These are phyloP conservation scores for Suhomyces prunicola DNA, from an alignment of 805 yeast species.

Conservation along the genomic window DNA sequence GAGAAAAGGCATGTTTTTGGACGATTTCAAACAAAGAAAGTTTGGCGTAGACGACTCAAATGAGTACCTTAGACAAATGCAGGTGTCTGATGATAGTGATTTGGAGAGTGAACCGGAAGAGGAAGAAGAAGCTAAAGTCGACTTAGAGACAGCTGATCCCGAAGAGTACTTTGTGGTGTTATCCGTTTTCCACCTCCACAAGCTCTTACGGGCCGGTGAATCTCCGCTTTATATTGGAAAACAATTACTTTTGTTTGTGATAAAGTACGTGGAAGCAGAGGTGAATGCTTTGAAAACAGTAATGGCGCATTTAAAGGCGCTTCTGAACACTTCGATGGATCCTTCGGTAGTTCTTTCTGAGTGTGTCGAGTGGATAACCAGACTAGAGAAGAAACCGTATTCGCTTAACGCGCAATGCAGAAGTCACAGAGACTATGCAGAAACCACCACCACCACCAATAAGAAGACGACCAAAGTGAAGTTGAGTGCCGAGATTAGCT, in stretches of 20 bases:
- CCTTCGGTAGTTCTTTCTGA: constrained; percentile 15
- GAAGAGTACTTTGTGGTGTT: constrained; percentile 11
- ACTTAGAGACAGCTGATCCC: background rate
- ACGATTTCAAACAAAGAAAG: constrained; percentile 11
- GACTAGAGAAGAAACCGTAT: background rate
- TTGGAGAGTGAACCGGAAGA: background rate
- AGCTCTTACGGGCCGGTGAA: constrained; percentile 26
- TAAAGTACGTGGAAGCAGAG: constrained; percentile 16
- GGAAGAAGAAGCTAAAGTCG: background rate
- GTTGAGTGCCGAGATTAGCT: background rate
- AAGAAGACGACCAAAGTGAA: background rate
- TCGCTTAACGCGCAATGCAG: background rate
- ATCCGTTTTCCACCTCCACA: constrained; percentile 15
- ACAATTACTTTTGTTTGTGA: constrained; percentile 21
- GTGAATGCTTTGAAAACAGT: constrained; percentile 12
- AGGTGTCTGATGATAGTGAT: constrained; percentile 28
- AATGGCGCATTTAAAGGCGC: constrained; percentile 17
- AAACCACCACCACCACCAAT: background rate
- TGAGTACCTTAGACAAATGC: constrained; percentile 24
- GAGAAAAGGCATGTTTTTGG: constrained; percentile 12
- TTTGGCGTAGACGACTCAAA: background rate
- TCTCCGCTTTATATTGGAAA: constrained; percentile 24
- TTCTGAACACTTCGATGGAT: constrained; percentile 17
- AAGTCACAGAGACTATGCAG: background rate
- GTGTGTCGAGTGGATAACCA: constrained; percentile 22